phyloP scores from a whole-genome alignment of 225 moss, liverwort and hornwort genomes.

The Rhytidiadelphus loreus region DNA sequence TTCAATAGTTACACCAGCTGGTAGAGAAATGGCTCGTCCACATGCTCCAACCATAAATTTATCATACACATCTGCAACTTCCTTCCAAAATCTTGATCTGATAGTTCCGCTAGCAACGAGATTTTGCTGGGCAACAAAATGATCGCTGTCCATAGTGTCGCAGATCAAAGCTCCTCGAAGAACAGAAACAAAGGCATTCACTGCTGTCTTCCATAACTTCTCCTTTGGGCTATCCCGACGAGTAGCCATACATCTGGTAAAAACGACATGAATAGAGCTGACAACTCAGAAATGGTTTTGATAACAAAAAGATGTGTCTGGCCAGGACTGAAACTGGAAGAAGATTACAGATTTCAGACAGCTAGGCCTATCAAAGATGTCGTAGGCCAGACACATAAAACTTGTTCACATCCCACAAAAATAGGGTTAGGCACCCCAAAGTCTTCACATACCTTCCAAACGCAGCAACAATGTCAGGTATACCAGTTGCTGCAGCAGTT shows the following conservation, averaged over 20 bases:
- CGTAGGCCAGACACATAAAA: neutral
- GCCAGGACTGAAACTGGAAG: neutral
- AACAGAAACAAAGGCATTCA: slow-evolving; percentile 57
- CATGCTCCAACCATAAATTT: slow-evolving; percentile 93
- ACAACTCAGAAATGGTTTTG: neutral
- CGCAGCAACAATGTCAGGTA: slow-evolving; percentile 77
- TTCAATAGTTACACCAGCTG: slow-evolving; percentile 44
- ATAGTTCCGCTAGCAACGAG: slow-evolving; percentile 42
- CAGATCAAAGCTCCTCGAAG: slow-evolving; percentile 62
- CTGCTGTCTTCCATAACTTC: slow-evolving; percentile 73
- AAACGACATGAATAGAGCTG: neutral
- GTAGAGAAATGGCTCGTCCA: slow-evolving; percentile 67
- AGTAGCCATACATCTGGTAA: slow-evolving; percentile 71
- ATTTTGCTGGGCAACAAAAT: slow-evolving; percentile 26
- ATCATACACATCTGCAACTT: slow-evolving; percentile 84
- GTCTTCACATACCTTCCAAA: slow-evolving; percentile 61
- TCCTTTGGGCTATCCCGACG: slow-evolving; percentile 76
- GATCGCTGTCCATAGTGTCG: slow-evolving; percentile 31
- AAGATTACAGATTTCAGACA: neutral
- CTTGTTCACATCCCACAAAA: neutral
- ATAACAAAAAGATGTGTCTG: neutral
- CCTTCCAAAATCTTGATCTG: slow-evolving; percentile 87
- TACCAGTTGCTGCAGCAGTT: slow-evolving; percentile 49
- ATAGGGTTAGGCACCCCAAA: neutral
- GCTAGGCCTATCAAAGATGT: neutral